A percentile compares a stretch with the other conserved stretches of the same genome.
phyloP scores from a whole-genome alignment of 768 basidiomycete species.

The Suillus decipiens region DNA sequence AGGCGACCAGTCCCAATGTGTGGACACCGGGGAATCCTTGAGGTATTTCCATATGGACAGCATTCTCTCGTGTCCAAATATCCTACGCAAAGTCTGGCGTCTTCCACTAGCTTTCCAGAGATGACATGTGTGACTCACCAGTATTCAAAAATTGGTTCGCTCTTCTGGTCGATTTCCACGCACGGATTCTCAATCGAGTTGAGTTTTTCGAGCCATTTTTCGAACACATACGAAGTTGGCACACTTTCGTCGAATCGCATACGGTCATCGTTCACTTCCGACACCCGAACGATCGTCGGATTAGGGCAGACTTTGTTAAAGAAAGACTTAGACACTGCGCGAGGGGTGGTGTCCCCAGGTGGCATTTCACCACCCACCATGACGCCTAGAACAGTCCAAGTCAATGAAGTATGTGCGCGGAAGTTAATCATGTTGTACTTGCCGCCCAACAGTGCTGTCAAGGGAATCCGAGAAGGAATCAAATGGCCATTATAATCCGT shows the following conservation, averaged over 20 bases:
- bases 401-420: neutral
- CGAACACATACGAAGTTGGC: slow-evolving; percentile 32
- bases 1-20: slow-evolving; percentile 41
- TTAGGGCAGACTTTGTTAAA: slow-evolving; percentile 44
- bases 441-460: slow-evolving; percentile 44
- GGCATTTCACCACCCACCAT: slow-evolving; percentile 43
- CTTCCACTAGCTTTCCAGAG: neutral
- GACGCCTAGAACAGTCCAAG: slow-evolving; percentile 31
- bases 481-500: slow-evolving; percentile 37
- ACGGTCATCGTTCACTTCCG: slow-evolving; percentile 30
- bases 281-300: slow-evolving; percentile 33
- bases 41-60: slow-evolving; percentile 38
- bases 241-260: slow-evolving; percentile 28
- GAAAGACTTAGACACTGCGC: slow-evolving; percentile 38
- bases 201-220: slow-evolving; percentile 41
- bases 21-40: slow-evolving; percentile 34
- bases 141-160: slow-evolving; percentile 35
- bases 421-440: slow-evolving; percentile 4
- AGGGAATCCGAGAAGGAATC: slow-evolving; percentile 42
- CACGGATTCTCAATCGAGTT: slow-evolving; percentile 39
- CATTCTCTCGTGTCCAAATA: slow-evolving; percentile 36
- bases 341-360: slow-evolving; percentile 31
- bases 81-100: slow-evolving; percentile 23
- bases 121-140: slow-evolving; percentile 28
- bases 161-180: slow-evolving; percentile 33